Evolutionary conservation across 2,329 filamentous ascomycete species (phyloP), one percentile per base, ranked within the genome.

Genomic region (Sporothrix pseudoabietina): DNA sequence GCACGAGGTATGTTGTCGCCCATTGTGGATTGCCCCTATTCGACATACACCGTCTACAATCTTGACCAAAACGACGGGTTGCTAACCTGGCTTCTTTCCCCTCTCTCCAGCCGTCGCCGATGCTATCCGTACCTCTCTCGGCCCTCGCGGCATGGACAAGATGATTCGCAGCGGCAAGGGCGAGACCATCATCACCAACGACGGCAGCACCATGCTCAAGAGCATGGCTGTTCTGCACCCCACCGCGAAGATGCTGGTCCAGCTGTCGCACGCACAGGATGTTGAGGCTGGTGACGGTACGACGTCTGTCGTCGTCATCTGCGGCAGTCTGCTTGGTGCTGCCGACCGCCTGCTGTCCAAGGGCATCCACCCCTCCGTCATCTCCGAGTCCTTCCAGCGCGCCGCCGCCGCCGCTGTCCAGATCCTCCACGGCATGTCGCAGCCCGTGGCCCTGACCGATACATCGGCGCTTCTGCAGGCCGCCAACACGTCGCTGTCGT

Each of bases 191-290:
- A 99, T 99, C 85, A 99, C 96, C 80, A 99, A 99, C 87, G 96
- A 99, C 84, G 96, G 96, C 82, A 97, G 97, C 86, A 99, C 96
- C 73, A 99, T 99, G 95, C 86, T 99, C 80, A 97, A 93, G 85
- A 95, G 95, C 86, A 98, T 99, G 96, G 92, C 93, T 77, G 96
- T 99, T 77, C 94, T 99, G 92, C 96, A 99, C 82, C 96, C 96
- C n/a, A 97, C 97, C 68, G 96, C 96, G 70, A 98, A 97, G 86
- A 99, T 99, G 96, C 88, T 99, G 78, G 96, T 99, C 80, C 94
- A 99, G 83, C 89, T 99, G 76, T 97, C 95, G 79, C 93, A 96
- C 77, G 96, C 96, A 77, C 96, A 99, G 83, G 96, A 99, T 85
- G 94, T 99, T 75, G 96, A 99, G 83, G 96, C 96, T 76, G 96